Evolutionary conservation across 371 early-diverging fungal genomes (phyloP), one percentile per base, ranked within the genome.

Genomic region (Rhizopus sp.): DNA sequence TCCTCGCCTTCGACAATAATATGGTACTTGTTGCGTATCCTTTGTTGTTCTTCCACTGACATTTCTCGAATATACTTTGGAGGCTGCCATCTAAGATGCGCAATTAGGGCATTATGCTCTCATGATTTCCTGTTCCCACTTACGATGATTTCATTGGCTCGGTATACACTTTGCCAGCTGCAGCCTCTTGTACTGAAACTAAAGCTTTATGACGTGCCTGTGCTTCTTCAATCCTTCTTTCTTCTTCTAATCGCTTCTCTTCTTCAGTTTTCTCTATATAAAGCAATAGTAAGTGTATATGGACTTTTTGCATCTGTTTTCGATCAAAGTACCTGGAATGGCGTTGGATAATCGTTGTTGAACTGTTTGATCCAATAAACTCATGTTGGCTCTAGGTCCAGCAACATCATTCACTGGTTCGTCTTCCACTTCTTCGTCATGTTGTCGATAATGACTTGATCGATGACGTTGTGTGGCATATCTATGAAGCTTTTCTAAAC

Each of bases 341-440:
- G 65, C 53, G 56, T 87, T 85, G 42, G 83, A 70, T 65, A 84
- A 79, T 56, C 82, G 77, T 53, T 92, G 69, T 54, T 92, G 89
- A 5, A 89, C 86, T 3, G 90, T 85, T 59, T 95, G 95, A 63
- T 95, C 95, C 30, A 96, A 83, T 63, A 96, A 78, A 66, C 89
- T 85, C 37, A 88, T 70, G 8, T 75, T 80, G 1, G 92, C 74
- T 50, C 72, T 79, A 6, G 89, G 87, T 0, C 92, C 92, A 9
- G 54, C 70, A 3, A 70, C 81, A 7, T 81, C 77, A 15, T 83
- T 84, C 2, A 15, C 9, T 23, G 17, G 17, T n/a, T 46, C 46
- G 29, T 46, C 46, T 46, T 46, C 46, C 23, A 78, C 74, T 15
- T 73, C 73, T 5, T 68, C 63, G n/a, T 72, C 58, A 15, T 64